Percentiles rank a stretch among this genome's conserved stretches.
phyloP scores from a whole-genome alignment of 75 land plant species.

The Pseudotsuga menziesii region DNA sequence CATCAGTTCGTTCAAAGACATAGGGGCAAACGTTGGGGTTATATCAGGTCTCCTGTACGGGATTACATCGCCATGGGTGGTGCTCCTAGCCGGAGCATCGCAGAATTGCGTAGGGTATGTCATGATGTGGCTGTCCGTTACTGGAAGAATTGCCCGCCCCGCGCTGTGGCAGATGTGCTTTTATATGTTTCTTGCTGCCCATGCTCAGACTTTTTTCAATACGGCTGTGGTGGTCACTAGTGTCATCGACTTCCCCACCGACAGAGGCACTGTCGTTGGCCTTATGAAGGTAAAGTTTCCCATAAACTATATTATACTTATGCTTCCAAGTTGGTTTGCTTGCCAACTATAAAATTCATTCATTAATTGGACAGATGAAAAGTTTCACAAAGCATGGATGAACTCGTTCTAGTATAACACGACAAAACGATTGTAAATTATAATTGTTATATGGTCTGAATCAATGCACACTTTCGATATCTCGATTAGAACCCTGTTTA shows the following conservation, averaged over 20 bases:
- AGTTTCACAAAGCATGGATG: too few species aligned
- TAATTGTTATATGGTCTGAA: too few species aligned
- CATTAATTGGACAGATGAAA: too few species aligned
- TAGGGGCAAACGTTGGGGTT: slow-evolving; percentile 81
- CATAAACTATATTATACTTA: background rate
- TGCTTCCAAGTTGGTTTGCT: background rate
- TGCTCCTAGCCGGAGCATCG: slow-evolving; percentile 50
- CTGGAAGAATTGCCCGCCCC: slow-evolving; percentile 30
- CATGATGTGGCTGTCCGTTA: slow-evolving; percentile 67
- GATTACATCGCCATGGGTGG: slow-evolving; percentile 45
- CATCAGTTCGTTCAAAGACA: slow-evolving; percentile 74
- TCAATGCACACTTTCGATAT: too few species aligned
- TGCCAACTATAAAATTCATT: too few species aligned
- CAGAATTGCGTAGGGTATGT: slow-evolving; percentile 67
- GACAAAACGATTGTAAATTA: too few species aligned
- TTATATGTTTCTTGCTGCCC: slow-evolving; percentile 76
- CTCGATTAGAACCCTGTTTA: background rate
- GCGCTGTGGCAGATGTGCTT: slow-evolving; percentile 58
- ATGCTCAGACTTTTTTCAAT: slow-evolving; percentile 77
- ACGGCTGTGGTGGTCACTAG: slow-evolving; percentile 73
- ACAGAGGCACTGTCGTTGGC: slow-evolving; percentile 82
- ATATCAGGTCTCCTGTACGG: slow-evolving; percentile 76
- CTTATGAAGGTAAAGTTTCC: slow-evolving; percentile 66
- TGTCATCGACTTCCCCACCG: slow-evolving; percentile 69
- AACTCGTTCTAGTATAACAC: too few species aligned